Conservation (phyloP, 495 filamentous ascomycete species). For the Aspergillus olivimuriae region DNA sequence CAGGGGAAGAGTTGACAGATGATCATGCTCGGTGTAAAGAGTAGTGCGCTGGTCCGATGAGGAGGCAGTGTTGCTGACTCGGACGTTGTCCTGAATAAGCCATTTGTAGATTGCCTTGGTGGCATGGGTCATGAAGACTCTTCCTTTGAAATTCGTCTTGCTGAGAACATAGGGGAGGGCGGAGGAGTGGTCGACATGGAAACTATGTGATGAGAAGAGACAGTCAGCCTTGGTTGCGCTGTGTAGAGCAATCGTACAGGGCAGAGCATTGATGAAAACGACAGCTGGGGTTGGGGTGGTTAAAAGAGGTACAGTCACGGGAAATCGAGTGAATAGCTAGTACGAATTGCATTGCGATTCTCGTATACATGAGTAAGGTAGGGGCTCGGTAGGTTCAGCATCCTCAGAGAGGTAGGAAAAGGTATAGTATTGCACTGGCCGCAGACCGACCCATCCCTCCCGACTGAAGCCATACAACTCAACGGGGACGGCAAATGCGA, state of each 20-base stretch:
- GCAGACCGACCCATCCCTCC: constrained; percentile 3
- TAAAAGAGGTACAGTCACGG: constrained; percentile 19
- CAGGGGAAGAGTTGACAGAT: constrained; percentile 80
- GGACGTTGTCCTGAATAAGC: constrained; percentile 93
- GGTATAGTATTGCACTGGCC: constrained; percentile 2
- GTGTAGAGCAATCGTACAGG: background rate
- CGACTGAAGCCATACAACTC: constrained; percentile 3
- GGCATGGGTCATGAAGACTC: constrained; percentile 98
- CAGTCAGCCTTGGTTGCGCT: constrained; percentile 19
- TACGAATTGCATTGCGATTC: constrained; percentile 27
- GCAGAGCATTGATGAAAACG: too few species aligned
- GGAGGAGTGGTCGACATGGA: constrained; percentile 95
- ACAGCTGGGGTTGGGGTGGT: constrained; percentile 1
- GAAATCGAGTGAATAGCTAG: constrained; percentile 13
- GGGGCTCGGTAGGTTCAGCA: background rate
- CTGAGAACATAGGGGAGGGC: constrained; percentile 94
- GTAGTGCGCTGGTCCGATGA: constrained; percentile 67
- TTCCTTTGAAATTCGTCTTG: constrained; percentile 94
- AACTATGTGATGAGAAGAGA: constrained; percentile 50
- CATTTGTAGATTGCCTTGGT: constrained; percentile 99
- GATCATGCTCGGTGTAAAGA: constrained; percentile 90
- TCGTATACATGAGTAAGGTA: constrained; percentile 25
- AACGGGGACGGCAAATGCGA: constrained; percentile 3
- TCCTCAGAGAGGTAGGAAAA: constrained; percentile 2
- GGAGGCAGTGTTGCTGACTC: constrained; percentile 72